Percentiles rank a stretch among this genome's conserved stretches.
phyloP scores from a whole-genome alignment of 148 eudicot species.

The Rhododendron williamsianum region DNA sequence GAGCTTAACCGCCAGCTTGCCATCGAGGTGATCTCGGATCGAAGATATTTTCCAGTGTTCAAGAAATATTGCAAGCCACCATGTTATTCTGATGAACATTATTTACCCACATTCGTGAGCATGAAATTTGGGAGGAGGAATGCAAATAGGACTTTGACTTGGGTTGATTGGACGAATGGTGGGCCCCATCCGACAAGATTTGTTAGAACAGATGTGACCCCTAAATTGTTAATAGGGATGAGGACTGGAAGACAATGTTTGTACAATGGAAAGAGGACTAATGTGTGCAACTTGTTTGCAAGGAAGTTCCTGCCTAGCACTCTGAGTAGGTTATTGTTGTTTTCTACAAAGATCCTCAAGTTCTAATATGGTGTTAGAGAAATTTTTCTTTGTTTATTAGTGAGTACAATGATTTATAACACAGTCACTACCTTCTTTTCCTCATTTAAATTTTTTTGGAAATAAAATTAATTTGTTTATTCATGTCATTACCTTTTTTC shows the following conservation, averaged over 20 bases:
- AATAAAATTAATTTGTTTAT: neutral
- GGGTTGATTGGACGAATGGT: slow-evolving; percentile 67
- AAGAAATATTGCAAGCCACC: slow-evolving; percentile 38
- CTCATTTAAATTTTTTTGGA: neutral
- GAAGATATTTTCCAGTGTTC: slow-evolving; percentile 34
- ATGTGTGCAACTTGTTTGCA: slow-evolving; percentile 49
- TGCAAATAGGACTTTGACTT: slow-evolving; percentile 62
- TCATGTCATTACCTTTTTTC: neutral
- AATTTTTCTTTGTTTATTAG: neutral
- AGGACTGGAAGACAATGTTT: slow-evolving; percentile 36
- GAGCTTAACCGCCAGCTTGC: slow-evolving; percentile 59
- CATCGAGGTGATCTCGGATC: slow-evolving; percentile 42
- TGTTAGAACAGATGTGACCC: slow-evolving; percentile 34
- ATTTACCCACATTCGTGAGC: slow-evolving; percentile 57
- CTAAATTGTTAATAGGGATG: slow-evolving; percentile 29
- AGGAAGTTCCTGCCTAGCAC: slow-evolving; percentile 56
- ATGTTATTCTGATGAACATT: slow-evolving; percentile 79
- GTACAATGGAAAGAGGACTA: slow-evolving; percentile 36
- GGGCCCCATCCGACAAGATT: slow-evolving; percentile 63
- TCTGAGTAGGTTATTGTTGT: slow-evolving; percentile 35
- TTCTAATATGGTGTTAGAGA: neutral
- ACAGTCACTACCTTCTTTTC: neutral
- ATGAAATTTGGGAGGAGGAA: slow-evolving; percentile 34
- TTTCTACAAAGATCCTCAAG: slow-evolving; percentile 30
- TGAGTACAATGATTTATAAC: neutral